Evolutionary conservation across 2,329 filamentous ascomycete species (phyloP).

Genomic region (Cercospora sojina): DNA sequence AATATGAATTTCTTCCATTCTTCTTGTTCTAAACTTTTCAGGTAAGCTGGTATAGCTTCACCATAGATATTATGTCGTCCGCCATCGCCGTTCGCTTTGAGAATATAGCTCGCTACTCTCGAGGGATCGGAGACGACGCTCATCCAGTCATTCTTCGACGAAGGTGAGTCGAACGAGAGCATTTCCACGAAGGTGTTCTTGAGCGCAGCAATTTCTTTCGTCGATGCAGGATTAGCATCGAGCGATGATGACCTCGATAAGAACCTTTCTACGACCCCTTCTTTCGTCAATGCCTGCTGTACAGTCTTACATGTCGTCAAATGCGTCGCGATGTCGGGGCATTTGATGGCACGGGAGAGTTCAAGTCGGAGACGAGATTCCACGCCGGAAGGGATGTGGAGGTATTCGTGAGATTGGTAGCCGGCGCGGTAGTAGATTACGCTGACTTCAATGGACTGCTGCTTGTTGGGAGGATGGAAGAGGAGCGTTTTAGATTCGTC

Average conservation of each 20-base stretch:
- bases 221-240: background rate
- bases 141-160: slow-evolving; percentile 33
- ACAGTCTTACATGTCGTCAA: slow-evolving; percentile 47
- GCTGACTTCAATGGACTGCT: slow-evolving; percentile 40
- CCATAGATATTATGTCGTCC: slow-evolving; percentile 48
- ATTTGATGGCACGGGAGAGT: slow-evolving; percentile 46
- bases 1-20: slow-evolving; percentile 42
- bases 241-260: background rate
- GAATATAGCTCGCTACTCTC: slow-evolving; percentile 37
- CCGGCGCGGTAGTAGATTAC: slow-evolving; percentile 48
- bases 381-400: slow-evolving; percentile 28
- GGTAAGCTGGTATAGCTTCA: slow-evolving; percentile 39
- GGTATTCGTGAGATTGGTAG: slow-evolving; percentile 45
- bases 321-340: slow-evolving; percentile 45
- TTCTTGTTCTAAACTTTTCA: slow-evolving; percentile 31
- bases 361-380: slow-evolving; percentile 41
- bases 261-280: background rate
- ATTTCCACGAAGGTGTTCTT: slow-evolving; percentile 42
- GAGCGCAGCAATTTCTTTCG: slow-evolving; percentile 26
- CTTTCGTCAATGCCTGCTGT: slow-evolving; percentile 42
- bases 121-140: slow-evolving; percentile 30
- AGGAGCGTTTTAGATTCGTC: slow-evolving; percentile 37
- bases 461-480: slow-evolving; percentile 30
- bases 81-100: slow-evolving; percentile 49
- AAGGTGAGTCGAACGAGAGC: slow-evolving; percentile 39